Conservation (phyloP, 148 eudicot genomes). For the Cornus kousa region DNA sequence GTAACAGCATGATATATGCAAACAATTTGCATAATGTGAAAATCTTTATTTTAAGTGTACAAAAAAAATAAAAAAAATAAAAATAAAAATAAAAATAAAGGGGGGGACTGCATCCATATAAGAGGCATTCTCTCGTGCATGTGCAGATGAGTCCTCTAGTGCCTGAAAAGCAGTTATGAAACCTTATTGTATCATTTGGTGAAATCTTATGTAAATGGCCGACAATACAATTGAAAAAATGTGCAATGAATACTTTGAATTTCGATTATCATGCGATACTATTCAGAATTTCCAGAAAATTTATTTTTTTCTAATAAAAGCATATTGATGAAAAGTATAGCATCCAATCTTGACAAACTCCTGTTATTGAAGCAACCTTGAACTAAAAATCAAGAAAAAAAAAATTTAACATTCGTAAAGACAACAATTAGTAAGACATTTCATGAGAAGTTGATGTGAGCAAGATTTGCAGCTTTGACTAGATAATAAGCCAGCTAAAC, state of each 20-base stretch:
- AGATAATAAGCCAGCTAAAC: conserved; percentile 25
- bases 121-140: no score
- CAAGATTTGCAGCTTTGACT: not conserved
- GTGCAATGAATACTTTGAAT: not conserved
- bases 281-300: no score
- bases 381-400: not conserved
- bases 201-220: no score
- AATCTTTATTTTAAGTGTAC: no score
- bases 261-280: not conserved
- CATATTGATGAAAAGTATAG: not conserved
- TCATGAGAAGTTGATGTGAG: not conserved
- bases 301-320: not conserved
- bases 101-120: no score
- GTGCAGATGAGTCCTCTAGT: not conserved
- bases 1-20: no score
- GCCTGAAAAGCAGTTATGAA: not conserved
- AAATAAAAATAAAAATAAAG: no score
- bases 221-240: no score
- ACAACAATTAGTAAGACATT: not conserved
- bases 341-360: not conserved
- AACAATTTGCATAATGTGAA: no score
- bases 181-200: not conserved
- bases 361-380: not conserved
- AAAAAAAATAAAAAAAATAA: no score
- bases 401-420: not conserved